phyloP scores from a whole-genome alignment of 2,329 filamentous ascomycete species.

The Fusarium penzigii region DNA sequence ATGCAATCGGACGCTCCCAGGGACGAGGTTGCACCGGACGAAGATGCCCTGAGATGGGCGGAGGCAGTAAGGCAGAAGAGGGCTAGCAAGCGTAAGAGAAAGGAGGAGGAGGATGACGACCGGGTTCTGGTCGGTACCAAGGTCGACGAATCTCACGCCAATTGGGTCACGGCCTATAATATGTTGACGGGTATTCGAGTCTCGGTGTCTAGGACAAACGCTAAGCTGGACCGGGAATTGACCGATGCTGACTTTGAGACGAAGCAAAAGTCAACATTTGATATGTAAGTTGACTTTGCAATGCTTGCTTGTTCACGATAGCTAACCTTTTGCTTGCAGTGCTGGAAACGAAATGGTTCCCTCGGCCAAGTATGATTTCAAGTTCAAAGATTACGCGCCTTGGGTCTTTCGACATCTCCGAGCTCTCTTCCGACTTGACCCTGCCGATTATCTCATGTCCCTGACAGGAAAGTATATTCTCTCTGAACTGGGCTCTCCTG shows the following conservation, averaged over 20 bases:
- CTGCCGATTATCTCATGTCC: slow-evolving; percentile 97
- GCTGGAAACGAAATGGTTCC: slow-evolving; percentile 97
- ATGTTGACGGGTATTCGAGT: slow-evolving; percentile 99
- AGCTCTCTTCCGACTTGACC: slow-evolving; percentile 84
- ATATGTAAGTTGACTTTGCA: slow-evolving; percentile 67
- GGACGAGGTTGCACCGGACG: slow-evolving; percentile 83
- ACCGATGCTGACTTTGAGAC: slow-evolving; percentile 91
- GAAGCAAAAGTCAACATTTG: slow-evolving; percentile 97
- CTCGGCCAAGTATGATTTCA: slow-evolving; percentile 99
- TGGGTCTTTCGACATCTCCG: slow-evolving; percentile 97
- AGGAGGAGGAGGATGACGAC: slow-evolving; percentile 89
- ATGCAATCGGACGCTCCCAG: slow-evolving; percentile 81
- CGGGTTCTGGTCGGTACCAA: slow-evolving; percentile 94
- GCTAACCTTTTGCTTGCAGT: slow-evolving; percentile 44
- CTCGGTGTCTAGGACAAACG: slow-evolving; percentile 92
- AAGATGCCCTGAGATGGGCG: slow-evolving; percentile 88
- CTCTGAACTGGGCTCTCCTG: slow-evolving; percentile 93
- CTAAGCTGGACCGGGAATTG: slow-evolving; percentile 88
- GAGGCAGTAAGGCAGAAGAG: slow-evolving; percentile 91
- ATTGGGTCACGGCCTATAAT: slow-evolving; percentile 98
- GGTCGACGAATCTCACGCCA: slow-evolving; percentile 94
- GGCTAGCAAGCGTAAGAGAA: slow-evolving; percentile 79
- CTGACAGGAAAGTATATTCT: slow-evolving; percentile 98
- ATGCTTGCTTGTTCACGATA: background rate
- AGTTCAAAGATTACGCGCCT: slow-evolving; percentile 99